phyloP scores from a whole-genome alignment of 306 rosid species.

The Trichosanthes cucumerina region DNA sequence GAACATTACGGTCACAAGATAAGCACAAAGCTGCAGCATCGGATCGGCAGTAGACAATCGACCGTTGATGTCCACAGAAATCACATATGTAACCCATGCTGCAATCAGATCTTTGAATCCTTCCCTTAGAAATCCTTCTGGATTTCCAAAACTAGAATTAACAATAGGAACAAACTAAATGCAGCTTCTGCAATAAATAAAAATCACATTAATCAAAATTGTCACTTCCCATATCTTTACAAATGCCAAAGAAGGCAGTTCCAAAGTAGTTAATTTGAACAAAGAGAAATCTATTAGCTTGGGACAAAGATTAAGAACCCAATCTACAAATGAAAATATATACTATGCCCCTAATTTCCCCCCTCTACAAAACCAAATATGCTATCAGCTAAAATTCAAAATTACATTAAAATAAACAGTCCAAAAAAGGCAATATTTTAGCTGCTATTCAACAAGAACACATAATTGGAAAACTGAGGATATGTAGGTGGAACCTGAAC shows the following conservation, averaged over 20 bases:
- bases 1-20: constrained; percentile 90
- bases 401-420: not conserved
- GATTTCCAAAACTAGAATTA: constrained; percentile 11
- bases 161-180: not conserved
- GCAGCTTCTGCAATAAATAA: constrained; percentile 7
- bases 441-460: constrained; percentile 1
- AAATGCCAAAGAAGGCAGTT: not conserved
- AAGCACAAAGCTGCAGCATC: constrained; percentile 89
- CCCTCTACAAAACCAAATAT: not conserved
- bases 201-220: not conserved
- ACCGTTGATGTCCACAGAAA: constrained; percentile 76
- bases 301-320: not conserved
- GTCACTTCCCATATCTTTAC: not conserved
- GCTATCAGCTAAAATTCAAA: not conserved
- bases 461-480: not conserved
- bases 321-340: not conserved
- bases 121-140: constrained; percentile 19
- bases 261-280: not conserved
- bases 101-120: constrained; percentile 11
- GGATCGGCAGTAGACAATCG: constrained; percentile 90
- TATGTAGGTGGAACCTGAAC: not conserved
- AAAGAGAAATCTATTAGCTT: not conserved
- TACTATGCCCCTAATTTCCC: not conserved
- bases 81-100: constrained; percentile 87
- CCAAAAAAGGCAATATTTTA: not conserved